Conservation (phyloP, 345 rosid species). For the Noccaea caerulescens region DNA sequence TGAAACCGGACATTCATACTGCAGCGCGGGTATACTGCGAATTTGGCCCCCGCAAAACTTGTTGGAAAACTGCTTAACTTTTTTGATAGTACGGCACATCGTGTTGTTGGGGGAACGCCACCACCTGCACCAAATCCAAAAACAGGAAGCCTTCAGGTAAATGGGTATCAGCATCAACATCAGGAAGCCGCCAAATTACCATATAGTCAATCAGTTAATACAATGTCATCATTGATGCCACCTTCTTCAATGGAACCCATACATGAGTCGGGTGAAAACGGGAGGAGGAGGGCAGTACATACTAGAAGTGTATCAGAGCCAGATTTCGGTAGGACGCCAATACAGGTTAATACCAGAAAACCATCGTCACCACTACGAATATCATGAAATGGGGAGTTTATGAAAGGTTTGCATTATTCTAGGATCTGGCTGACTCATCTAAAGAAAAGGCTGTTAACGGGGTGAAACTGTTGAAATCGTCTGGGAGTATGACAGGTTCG, state of each 20-base stretch:
- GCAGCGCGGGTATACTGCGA: slow-evolving; percentile 66
- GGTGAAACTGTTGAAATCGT: slow-evolving; percentile 58
- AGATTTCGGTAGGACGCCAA: slow-evolving; percentile 59
- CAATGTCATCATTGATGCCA: slow-evolving; percentile 57
- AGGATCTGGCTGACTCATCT: slow-evolving; percentile 64
- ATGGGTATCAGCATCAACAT: slow-evolving; percentile 51
- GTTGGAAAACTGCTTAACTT: slow-evolving; percentile 66
- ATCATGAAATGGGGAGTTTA: slow-evolving; percentile 9
- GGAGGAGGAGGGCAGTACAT: slow-evolving; percentile 50
- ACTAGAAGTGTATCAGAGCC: slow-evolving; percentile 77
- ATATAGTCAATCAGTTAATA: slow-evolving; percentile 57
- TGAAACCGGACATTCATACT: slow-evolving; percentile 18
- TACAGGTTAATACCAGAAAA: slow-evolving; percentile 52
- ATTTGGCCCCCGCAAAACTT: slow-evolving; percentile 65
- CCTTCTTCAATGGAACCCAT: slow-evolving; percentile 58
- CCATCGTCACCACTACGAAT: slow-evolving; percentile 9
- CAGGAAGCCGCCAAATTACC: slow-evolving; percentile 48
- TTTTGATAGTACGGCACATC: slow-evolving; percentile 68
- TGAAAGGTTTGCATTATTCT: slow-evolving; percentile 22
- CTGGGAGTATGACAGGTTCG: slow-evolving; percentile 57
- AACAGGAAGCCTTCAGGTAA: slow-evolving; percentile 42
- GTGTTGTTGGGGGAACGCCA: slow-evolving; percentile 74
- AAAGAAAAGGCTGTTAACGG: slow-evolving; percentile 52
- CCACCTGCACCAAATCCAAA: slow-evolving; percentile 60
- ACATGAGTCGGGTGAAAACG: slow-evolving; percentile 56